A percentile compares a stretch with the other conserved stretches of the same genome.
These are phyloP conservation scores for Musa troglodytarum DNA, from an alignment of 176 grass and related monocot genomes.

Conservation along the genomic window DNA sequence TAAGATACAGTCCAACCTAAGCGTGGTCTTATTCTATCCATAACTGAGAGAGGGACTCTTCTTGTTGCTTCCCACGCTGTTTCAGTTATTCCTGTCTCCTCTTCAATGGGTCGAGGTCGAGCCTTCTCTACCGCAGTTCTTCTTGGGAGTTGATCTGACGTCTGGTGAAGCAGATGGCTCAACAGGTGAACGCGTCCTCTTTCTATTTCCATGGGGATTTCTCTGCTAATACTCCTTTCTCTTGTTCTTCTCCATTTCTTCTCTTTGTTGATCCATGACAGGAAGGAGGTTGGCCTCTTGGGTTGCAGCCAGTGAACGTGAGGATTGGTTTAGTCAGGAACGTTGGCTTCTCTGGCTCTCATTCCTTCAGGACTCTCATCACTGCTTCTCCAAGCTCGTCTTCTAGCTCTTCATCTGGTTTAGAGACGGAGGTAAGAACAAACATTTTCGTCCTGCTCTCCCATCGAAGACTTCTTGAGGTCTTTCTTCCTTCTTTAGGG, in stretches of 20 bases:
- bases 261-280: not conserved
- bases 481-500: not conserved
- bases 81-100: not conserved
- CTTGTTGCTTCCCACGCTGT: not conserved
- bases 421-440: not conserved
- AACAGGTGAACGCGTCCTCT: not conserved
- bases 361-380: not conserved
- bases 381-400: slow-evolving; percentile 6
- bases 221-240: not conserved
- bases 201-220: not conserved
- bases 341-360: slow-evolving; percentile 16
- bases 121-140: not conserved
- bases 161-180: slow-evolving; percentile 7
- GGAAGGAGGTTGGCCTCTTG: slow-evolving; percentile 29
- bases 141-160: not conserved
- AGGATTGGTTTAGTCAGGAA: slow-evolving; percentile 15
- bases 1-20: too few relatives aligned
- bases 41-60: not conserved
- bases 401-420: not conserved
- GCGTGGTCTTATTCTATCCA: too few relatives aligned
- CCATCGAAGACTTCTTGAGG: not conserved
- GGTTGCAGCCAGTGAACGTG: slow-evolving; percentile 21
- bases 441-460: not conserved
- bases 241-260: not conserved
- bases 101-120: not conserved